Evolutionary conservation across 495 filamentous ascomycete species (phyloP), one percentile per base, ranked within the genome.

Genomic region (Parachaetomium inaequale): DNA sequence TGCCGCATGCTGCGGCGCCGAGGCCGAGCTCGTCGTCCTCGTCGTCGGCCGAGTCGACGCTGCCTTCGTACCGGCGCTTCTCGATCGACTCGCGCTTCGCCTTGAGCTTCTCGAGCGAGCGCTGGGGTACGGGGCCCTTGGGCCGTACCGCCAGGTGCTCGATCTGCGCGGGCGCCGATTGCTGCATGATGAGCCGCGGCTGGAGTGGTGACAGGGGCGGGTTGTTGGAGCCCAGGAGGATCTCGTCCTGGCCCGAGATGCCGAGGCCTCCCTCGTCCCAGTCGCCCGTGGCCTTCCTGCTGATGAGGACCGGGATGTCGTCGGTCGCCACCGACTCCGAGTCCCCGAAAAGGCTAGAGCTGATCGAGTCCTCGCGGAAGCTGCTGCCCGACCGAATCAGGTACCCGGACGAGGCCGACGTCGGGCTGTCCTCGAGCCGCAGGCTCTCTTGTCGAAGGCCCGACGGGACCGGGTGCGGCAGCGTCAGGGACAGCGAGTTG

Each of bases 291-390:
- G 78, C 76, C 63, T 86, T 85, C 43, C 87, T 81, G 66, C 84
- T 87, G 63, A 92, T 83, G 42, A 92, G 84, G 17, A 92, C 84
- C 15, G 90, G 87, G 28, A 89, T 79, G 32, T 94, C 90, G 42
- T 95, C 91, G n/a, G 86, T 83, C 45, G 85, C 85, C 46, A 87
- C 84, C 2, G 86, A 88, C 59, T 96, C 91, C 32, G 88, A 86
- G 55, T 96, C 92, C 6, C 91, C 90, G 76, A 92, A 92, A 55
- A 91, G 82, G 66, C 89, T 93, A 31, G 91, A 94, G 62, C 87
- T 86, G 42, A 96, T 86, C 0, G 92, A 96, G 68, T 96, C 90
- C 70, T 90, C 90, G 62, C 85, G 80, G 68, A 91, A 92, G 60
- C 89, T 91, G 66, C 87, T 86, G 17, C 88, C 86, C 15, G 87